A percentile compares a stretch with the other conserved stretches of the same genome.
These are phyloP conservation scores for Penicillium brasilianum DNA, from an alignment of 2,329 filamentous ascomycete species.

Conservation along the genomic window DNA sequence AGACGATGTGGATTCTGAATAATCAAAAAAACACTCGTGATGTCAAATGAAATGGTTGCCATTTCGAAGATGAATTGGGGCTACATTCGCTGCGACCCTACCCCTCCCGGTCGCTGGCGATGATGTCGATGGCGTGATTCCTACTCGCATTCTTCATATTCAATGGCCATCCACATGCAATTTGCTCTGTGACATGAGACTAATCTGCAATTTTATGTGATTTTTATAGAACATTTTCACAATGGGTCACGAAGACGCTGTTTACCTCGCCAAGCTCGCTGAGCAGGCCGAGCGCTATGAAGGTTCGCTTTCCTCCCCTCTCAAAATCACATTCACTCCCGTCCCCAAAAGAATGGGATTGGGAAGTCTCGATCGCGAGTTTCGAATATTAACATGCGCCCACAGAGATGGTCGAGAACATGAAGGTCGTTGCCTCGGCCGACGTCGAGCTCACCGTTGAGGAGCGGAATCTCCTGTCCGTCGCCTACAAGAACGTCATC, in stretches of 20 bases:
- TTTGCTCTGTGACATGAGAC: constrained; percentile 4
- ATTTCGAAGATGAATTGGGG: no score
- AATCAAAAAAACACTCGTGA: constrained; percentile 3
- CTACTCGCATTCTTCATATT: constrained; percentile 13
- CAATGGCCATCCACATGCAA: constrained; percentile 4
- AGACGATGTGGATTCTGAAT: not conserved
- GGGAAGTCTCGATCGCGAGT: not conserved
- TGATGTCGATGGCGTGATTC: constrained; percentile 33
- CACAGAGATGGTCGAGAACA: constrained; percentile 99
- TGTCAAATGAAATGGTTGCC: not conserved
- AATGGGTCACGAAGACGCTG: constrained; percentile 99
- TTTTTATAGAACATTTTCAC: constrained; percentile 56
- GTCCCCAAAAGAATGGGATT: not conserved
- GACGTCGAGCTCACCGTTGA: constrained; percentile 84
- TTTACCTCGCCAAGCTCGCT: constrained; percentile 99
- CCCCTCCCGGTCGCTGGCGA: constrained; percentile 31
- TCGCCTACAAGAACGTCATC: constrained; percentile 99
- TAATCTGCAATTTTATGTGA: constrained; percentile 21
- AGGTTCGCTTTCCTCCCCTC: constrained; percentile 64
- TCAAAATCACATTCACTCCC: constrained; percentile 23
- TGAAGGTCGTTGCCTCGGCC: constrained; percentile 96
- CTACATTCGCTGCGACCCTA: constrained; percentile 16
- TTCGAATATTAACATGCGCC: constrained; percentile 30
- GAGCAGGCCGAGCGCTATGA: constrained; percentile 99
- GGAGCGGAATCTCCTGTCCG: constrained; percentile 95